Evolutionary conservation across 163 green algal species (phyloP).

Genomic region (Scenedesmus sp.): DNA sequence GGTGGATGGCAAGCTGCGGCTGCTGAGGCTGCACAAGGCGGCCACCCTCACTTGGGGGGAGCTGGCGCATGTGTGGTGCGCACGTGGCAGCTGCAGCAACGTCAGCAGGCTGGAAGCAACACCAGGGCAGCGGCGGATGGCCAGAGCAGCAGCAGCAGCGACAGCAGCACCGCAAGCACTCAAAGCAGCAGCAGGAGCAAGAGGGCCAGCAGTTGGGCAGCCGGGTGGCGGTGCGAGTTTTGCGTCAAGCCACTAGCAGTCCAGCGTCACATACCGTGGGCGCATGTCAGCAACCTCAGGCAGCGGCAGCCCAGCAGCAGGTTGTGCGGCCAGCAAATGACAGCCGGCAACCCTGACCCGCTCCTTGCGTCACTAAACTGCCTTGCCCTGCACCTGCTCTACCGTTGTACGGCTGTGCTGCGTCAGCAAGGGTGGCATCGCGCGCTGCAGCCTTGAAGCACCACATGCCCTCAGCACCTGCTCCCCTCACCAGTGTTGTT

Average conservation of each 20-base stretch:
- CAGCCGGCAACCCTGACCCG: background rate
- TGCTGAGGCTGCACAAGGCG: slow-evolving; percentile 59
- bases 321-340: background rate
- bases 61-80: slow-evolving; percentile 72
- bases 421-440: too few relatives aligned
- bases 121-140: too few relatives aligned
- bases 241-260: too few relatives aligned
- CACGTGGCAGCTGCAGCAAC: background rate
- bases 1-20: slow-evolving; percentile 69
- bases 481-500: too few relatives aligned
- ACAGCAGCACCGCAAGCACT: too few relatives aligned
- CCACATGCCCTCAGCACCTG: too few relatives aligned
- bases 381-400: background rate
- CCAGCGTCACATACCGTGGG: too few relatives aligned
- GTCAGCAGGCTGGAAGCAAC: too few relatives aligned
- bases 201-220: too few relatives aligned
- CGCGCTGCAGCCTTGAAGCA: too few relatives aligned
- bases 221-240: too few relatives aligned
- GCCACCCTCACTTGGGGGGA: slow-evolving; percentile 64
- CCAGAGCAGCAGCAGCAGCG: background rate
- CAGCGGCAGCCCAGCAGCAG: background rate
- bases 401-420: background rate
- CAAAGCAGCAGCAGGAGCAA: background rate
- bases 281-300: too few relatives aligned
- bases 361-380: background rate